These are phyloP conservation scores for Suillus americanus DNA, from an alignment of 768 basidiomycete species.

Conservation along the genomic window DNA sequence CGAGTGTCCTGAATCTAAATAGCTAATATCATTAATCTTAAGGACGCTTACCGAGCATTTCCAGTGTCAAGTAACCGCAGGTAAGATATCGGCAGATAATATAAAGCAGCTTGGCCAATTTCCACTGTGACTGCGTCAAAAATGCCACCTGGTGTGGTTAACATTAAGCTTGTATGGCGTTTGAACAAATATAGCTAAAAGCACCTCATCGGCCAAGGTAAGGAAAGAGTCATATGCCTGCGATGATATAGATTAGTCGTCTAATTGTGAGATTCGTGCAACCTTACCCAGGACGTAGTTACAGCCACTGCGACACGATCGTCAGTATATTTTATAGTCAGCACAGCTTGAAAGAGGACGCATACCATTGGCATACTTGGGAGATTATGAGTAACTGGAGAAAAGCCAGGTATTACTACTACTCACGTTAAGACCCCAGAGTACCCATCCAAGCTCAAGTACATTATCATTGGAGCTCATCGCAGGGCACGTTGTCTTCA, in stretches of 20 bases:
- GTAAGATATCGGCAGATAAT: constrained; percentile 13
- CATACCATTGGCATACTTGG: background rate
- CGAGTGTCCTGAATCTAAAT: background rate
- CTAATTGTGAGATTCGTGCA: background rate
- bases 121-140: constrained; percentile 2
- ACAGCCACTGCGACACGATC: background rate
- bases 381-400: background rate
- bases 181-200: background rate
- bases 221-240: constrained; percentile 4
- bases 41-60: background rate
- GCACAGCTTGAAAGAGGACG: background rate
- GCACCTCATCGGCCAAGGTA: constrained; percentile 2
- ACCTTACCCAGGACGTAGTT: background rate
- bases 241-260: background rate
- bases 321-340: background rate
- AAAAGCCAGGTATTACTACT: too few relatives aligned
- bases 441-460: background rate
- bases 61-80: background rate
- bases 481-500: background rate
- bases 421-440: background rate
- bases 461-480: background rate
- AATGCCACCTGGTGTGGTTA: background rate
- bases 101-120: background rate
- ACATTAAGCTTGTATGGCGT: background rate
- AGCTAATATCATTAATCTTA: too few relatives aligned